These are phyloP conservation scores for Eucalyptus cloeziana DNA, from an alignment of 345 rosid genomes.

Conservation along the genomic window DNA sequence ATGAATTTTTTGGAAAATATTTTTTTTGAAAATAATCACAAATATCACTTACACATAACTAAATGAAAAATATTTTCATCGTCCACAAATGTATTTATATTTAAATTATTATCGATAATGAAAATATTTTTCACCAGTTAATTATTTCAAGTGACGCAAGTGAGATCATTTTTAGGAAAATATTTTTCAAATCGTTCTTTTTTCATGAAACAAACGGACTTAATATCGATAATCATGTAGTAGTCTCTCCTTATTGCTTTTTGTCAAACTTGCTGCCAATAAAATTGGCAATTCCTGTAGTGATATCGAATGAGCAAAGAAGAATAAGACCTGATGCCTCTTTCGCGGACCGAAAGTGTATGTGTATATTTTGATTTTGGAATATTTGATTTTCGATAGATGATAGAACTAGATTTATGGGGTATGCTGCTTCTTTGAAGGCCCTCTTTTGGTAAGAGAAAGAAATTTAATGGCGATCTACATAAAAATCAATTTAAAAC, in stretches of 20 bases:
- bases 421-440: neutral
- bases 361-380: neutral
- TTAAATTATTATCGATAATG: neutral
- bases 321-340: neutral
- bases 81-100: neutral
- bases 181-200: neutral
- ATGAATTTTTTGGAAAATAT: neutral
- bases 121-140: neutral
- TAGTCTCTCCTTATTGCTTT: neutral
- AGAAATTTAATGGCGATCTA: neutral
- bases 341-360: neutral
- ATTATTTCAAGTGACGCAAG: neutral
- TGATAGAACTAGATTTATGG: neutral
- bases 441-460: neutral
- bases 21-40: neutral
- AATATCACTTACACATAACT: neutral
- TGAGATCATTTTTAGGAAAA: neutral
- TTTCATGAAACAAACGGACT: neutral
- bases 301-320: neutral
- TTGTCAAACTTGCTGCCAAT: neutral
- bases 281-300: neutral
- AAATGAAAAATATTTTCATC: neutral
- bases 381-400: neutral
- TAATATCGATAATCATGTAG: neutral
- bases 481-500: neutral